Evolutionary conservation across 805 yeast species (phyloP).

Genomic region (Lachancea quebecensis): DNA sequence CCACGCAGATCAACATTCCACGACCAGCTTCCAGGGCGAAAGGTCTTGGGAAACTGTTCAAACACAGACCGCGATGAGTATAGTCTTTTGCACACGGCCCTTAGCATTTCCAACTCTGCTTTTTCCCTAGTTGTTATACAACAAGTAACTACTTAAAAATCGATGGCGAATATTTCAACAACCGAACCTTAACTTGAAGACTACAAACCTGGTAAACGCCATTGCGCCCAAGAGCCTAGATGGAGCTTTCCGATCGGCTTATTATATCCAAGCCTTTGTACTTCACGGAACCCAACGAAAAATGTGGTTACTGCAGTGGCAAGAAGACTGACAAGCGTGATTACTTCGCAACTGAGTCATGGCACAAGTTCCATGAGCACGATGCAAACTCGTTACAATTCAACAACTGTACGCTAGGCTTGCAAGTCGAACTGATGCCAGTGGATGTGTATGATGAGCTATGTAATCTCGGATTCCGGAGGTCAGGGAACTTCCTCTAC

Average conservation of each 20-base stretch:
- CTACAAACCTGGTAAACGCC: neutral
- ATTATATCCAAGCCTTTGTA: slow-evolving; percentile 41
- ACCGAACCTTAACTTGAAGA: neutral
- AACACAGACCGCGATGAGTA: slow-evolving; percentile 37
- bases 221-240: neutral
- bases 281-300: slow-evolving; percentile 31
- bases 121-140: neutral
- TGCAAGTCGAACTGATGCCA: slow-evolving; percentile 40
- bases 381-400: slow-evolving; percentile 10
- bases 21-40: slow-evolving; percentile 61
- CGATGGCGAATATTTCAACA: neutral
- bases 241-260: slow-evolving; percentile 23
- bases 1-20: slow-evolving; percentile 50
- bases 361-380: slow-evolving; percentile 17
- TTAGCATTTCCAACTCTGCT: neutral
- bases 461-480: slow-evolving; percentile 68
- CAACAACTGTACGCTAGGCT: slow-evolving; percentile 31
- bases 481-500: slow-evolving; percentile 67
- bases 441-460: slow-evolving; percentile 52
- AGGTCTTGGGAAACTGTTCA: slow-evolving; percentile 66
- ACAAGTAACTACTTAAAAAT: neutral
- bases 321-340: slow-evolving; percentile 36
- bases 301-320: slow-evolving; percentile 75
- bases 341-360: slow-evolving; percentile 36
- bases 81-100: neutral